Conservation (phyloP, 2,329 filamentous ascomycete species). For the Penicillium rolfsii region DNA sequence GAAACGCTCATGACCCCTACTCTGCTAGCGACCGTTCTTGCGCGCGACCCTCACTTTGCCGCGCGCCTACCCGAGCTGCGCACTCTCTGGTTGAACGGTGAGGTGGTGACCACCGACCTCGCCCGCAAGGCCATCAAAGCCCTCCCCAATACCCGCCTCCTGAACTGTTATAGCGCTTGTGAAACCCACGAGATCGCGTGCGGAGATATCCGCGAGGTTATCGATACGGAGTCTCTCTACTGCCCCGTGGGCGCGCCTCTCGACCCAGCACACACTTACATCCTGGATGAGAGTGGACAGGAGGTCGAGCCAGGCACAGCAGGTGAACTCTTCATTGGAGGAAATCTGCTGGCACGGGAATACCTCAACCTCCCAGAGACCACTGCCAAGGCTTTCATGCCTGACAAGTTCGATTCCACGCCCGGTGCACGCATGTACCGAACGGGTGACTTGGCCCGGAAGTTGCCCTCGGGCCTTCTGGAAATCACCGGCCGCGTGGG, state of each 20-base stretch:
- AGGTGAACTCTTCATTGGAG: constrained; percentile 77
- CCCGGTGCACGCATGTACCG: constrained; percentile 71
- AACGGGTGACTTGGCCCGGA: constrained; percentile 71
- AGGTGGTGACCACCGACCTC: constrained; percentile 79
- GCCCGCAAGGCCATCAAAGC: constrained; percentile 69
- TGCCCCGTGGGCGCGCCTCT: constrained; percentile 75
- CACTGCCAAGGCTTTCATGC: constrained; percentile 71
- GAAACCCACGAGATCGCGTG: constrained; percentile 81
- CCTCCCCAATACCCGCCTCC: constrained; percentile 68
- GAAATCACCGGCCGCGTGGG: constrained; percentile 78
- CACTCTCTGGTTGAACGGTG: constrained; percentile 78
- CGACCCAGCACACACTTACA: constrained; percentile 69
- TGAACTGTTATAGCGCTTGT: constrained; percentile 82
- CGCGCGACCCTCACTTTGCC: constrained; percentile 68
- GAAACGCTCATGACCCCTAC: constrained; percentile 86
- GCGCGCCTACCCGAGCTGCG: constrained; percentile 66
- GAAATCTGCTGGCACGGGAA: constrained; percentile 71
- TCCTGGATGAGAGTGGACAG: constrained; percentile 70
- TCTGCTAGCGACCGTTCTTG: constrained; percentile 72
- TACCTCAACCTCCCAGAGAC: constrained; percentile 81
- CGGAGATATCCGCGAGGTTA: constrained; percentile 71
- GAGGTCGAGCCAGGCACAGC: constrained; percentile 64
- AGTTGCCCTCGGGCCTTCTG: constrained; percentile 68
- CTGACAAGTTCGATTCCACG: constrained; percentile 64
- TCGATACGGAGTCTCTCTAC: constrained; percentile 66